Conservation (phyloP, 306 rosid species). For the Chamaecrista fasciculata region DNA sequence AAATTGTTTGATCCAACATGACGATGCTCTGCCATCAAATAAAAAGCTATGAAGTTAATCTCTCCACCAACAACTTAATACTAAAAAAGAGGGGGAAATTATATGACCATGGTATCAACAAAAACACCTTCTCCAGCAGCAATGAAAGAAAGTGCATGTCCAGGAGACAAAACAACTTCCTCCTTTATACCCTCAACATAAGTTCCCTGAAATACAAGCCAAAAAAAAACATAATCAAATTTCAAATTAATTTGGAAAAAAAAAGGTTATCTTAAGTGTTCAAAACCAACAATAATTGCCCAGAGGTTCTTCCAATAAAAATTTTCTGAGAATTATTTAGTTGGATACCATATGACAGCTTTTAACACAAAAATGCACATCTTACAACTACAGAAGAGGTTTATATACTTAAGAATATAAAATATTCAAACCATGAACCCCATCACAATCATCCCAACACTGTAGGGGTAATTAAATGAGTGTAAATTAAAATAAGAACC, state of each 20-base stretch:
- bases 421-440: background rate
- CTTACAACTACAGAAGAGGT: background rate
- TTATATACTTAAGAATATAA: background rate
- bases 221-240: slow-evolving; percentile 16
- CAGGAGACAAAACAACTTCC: slow-evolving; percentile 98
- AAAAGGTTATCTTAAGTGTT: slow-evolving; percentile 10
- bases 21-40: slow-evolving; percentile 81
- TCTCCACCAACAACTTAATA: background rate
- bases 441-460: background rate
- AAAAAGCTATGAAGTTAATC: slow-evolving; percentile 8
- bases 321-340: background rate
- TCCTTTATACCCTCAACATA: slow-evolving; percentile 99
- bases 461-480: background rate
- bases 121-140: slow-evolving; percentile 98
- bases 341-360: background rate
- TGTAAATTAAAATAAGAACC: background rate
- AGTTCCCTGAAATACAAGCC: slow-evolving; percentile 70
- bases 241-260: slow-evolving; percentile 8
- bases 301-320: slow-evolving; percentile 9
- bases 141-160: slow-evolving; percentile 97
- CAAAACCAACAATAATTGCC: slow-evolving; percentile 5
- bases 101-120: slow-evolving; percentile 19
- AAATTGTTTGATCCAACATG: slow-evolving; percentile 99
- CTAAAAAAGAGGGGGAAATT: slow-evolving; percentile 44
- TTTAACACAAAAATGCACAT: background rate